phyloP scores from a whole-genome alignment of 768 basidiomycete species.

The Boletales sp. region DNA sequence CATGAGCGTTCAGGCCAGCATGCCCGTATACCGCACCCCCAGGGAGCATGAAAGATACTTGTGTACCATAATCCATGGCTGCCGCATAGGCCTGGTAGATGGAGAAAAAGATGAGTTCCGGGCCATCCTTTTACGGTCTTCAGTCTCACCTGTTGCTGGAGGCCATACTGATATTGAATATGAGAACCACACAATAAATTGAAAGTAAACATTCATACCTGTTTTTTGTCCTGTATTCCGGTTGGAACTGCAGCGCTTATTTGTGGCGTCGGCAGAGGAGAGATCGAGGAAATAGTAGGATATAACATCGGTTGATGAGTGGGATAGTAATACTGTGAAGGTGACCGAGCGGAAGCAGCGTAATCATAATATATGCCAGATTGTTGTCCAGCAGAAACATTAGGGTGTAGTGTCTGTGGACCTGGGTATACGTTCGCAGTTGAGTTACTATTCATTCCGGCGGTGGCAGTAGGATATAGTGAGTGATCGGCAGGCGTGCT shows the following conservation, averaged over 20 bases:
- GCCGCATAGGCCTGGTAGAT: constrained; percentile 38
- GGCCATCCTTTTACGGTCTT: neutral
- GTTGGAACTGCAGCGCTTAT: constrained; percentile 38
- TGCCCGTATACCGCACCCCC: constrained; percentile 45
- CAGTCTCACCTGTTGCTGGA: constrained; percentile 45
- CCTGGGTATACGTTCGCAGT: constrained; percentile 49
- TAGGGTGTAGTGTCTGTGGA: constrained; percentile 41
- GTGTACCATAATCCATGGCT: constrained; percentile 46
- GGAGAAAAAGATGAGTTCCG: neutral
- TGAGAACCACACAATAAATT: constrained; percentile 11
- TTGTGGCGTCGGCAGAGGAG: constrained; percentile 53
- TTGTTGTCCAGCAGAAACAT: constrained; percentile 43
- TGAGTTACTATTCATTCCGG: constrained; percentile 42
- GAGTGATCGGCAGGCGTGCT: constrained; percentile 47
- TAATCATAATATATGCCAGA: constrained; percentile 61
- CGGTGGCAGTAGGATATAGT: constrained; percentile 43
- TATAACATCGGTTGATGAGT: constrained; percentile 58
- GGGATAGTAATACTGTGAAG: constrained; percentile 62
- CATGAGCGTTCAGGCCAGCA: constrained; percentile 29
- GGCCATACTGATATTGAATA: constrained; percentile 33
- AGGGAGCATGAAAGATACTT: constrained; percentile 43
- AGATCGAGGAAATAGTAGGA: constrained; percentile 47
- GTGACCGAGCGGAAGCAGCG: constrained; percentile 41
- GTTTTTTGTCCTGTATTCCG: constrained; percentile 53
- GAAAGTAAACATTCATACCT: constrained; percentile 37